phyloP scores from a whole-genome alignment of 768 basidiomycete species.

The Lenzites betulinus region DNA sequence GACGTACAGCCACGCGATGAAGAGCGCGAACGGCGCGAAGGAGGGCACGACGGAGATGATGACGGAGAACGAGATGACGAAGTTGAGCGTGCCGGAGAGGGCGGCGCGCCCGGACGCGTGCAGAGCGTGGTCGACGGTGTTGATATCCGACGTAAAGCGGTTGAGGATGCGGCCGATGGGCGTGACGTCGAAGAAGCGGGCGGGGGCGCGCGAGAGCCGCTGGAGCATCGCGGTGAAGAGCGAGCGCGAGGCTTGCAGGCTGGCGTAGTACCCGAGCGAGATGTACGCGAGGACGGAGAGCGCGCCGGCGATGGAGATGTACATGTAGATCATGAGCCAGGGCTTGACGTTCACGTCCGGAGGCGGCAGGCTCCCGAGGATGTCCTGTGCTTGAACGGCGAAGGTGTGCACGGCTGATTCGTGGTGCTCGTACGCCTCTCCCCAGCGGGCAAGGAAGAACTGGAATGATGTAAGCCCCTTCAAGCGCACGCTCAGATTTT shows the following conservation, averaged over 20 bases:
- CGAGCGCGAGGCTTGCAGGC: conserved; percentile 63
- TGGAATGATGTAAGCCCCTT: conserved; percentile 26
- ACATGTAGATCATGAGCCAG: conserved; percentile 66
- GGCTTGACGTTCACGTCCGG: conserved; percentile 62
- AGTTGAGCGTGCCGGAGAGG: conserved; percentile 58
- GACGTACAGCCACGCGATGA: conserved; percentile 71
- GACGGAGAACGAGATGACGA: conserved; percentile 62
- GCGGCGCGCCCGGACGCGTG: conserved; percentile 57
- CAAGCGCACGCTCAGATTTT: too few species aligned
- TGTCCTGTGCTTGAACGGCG: neutral
- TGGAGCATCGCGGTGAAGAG: conserved; percentile 58
- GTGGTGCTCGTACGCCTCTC: conserved; percentile 59
- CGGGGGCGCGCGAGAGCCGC: conserved; percentile 60
- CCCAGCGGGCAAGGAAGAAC: conserved; percentile 71
- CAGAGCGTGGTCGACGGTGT: conserved; percentile 67
- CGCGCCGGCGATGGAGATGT: conserved; percentile 62
- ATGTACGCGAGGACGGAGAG: conserved; percentile 55
- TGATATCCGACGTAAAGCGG: conserved; percentile 74
- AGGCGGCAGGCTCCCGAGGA: conserved; percentile 55
- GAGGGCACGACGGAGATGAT: conserved; percentile 63
- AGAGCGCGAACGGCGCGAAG: conserved; percentile 65
- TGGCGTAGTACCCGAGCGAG: conserved; percentile 65
- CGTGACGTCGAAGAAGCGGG: conserved; percentile 72
- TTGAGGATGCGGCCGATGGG: conserved; percentile 80
- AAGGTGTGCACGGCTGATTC: conserved; percentile 6